phyloP scores from a whole-genome alignment of 1,284 basidiomycete species.

The Apiotrichum montevideense region DNA sequence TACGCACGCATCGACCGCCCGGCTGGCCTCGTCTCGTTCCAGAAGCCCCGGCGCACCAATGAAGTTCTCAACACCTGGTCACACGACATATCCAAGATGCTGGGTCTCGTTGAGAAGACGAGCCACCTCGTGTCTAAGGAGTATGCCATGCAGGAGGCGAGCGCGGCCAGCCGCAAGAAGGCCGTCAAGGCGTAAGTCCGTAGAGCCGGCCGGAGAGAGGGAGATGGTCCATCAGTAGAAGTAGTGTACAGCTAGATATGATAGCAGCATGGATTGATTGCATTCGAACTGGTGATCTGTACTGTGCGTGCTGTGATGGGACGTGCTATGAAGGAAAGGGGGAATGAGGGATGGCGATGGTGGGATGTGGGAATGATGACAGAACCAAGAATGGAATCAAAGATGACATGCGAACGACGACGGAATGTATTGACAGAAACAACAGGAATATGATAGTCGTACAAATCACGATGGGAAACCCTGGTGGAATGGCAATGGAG shows the following conservation, averaged over 20 bases:
- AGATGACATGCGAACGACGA: too few species aligned
- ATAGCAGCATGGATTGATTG: constrained; percentile 9
- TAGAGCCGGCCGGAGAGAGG: not conserved
- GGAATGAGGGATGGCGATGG: not conserved
- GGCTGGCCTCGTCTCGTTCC: constrained; percentile 80
- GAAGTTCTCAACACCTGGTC: constrained; percentile 97
- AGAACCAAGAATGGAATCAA: not conserved
- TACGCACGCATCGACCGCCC: constrained; percentile 94
- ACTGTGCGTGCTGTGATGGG: not conserved
- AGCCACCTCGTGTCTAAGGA: constrained; percentile 52
- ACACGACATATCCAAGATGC: constrained; percentile 83
- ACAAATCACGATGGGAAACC: not conserved
- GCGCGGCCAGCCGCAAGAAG: constrained; percentile 29
- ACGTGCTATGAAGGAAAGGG: not conserved
- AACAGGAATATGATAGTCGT: not conserved
- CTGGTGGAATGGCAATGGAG: too few species aligned
- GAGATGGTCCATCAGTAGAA: not conserved
- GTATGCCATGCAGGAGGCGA: constrained; percentile 46
- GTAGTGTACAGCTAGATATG: not conserved
- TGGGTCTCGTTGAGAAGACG: constrained; percentile 51
- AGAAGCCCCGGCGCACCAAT: constrained; percentile 65
- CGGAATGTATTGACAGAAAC: not conserved
- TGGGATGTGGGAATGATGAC: not conserved
- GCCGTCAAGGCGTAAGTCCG: constrained; percentile 22
- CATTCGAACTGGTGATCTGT: not conserved